Evolutionary conservation across 1,139 yeast species (phyloP), one percentile per base, ranked within the genome.

Genomic region (Magnusiomyces tetraspermus): DNA sequence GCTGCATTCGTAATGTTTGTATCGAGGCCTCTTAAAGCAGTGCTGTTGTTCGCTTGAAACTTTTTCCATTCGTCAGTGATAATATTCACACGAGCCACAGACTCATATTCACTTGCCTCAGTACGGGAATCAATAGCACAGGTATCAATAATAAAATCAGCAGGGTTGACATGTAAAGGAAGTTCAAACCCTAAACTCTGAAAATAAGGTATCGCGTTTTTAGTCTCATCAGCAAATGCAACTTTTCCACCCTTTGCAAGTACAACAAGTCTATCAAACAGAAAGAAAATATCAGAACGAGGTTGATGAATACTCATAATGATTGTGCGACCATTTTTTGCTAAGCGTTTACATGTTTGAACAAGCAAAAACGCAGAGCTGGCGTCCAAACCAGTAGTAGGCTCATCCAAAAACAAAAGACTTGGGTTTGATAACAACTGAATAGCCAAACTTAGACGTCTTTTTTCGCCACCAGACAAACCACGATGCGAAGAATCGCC

Each of bases 331-430:
- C 94, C 92, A 19, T 79, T 75, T 33, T 76, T 68, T 0, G 83
- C 76, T 40, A 80, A 61, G 57, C 77, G 76, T 58, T 79, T 78
- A 55, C 88, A 73, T 0, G 86, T 79, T 53, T 76, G 73, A n/a
- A 86, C 77, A 48, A 87, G 71, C 55, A 81, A 71, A 59, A 75
- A 78, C 0, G 95, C 89, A 11, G 89, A 81, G 52, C 82, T 80
- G 1, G 95, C 83, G 65, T 88, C 96, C 36, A 88, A 70, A 0
- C 96, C 96, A 0, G 96, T 86, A 0, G 96, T 88, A 1, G 96
- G 95, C 62, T 88, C 96, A 65, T 88, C 96, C 47, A 88, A 69
- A 61, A 87, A 86, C 57, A 88, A 68, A 1, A 87, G 70, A 0
- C 90, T 80, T 0, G 96, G 96, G 58, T 81, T 83, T 1, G 86